Conservation (phyloP, 2,329 filamentous ascomycete genomes). For the Knufia fluminis region DNA sequence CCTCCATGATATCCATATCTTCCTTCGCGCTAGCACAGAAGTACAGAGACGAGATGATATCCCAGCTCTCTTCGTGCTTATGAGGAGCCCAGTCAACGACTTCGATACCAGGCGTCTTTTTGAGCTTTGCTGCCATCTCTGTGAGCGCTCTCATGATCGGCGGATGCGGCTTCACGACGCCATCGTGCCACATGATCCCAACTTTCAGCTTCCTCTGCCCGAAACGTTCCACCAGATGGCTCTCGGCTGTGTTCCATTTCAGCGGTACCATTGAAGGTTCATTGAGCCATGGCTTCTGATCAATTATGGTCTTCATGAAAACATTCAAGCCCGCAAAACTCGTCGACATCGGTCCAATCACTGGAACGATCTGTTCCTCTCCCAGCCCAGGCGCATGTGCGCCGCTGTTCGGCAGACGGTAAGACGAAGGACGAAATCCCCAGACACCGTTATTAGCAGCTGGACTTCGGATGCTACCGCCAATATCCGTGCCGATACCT, state of each 20-base stretch:
- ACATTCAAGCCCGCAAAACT: slow-evolving; percentile 40
- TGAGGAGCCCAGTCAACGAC: slow-evolving; percentile 44
- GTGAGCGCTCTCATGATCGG: slow-evolving; percentile 47
- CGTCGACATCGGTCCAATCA: slow-evolving; percentile 47
- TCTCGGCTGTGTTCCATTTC: slow-evolving; percentile 37
- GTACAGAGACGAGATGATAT: slow-evolving; percentile 40
- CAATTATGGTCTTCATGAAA: slow-evolving; percentile 35
- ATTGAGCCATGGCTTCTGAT: slow-evolving; percentile 41
- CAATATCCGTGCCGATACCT: slow-evolving; percentile 47
- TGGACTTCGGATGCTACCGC: slow-evolving; percentile 32
- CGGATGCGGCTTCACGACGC: slow-evolving; percentile 55
- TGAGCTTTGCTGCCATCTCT: slow-evolving; percentile 36
- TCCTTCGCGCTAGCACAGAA: slow-evolving; percentile 54
- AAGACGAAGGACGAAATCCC: slow-evolving; percentile 32
- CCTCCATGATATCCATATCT: slow-evolving; percentile 41
- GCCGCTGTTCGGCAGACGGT: slow-evolving; percentile 29
- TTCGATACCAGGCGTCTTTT: slow-evolving; percentile 40
- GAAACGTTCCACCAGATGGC: slow-evolving; percentile 9
- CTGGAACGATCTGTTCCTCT: slow-evolving; percentile 32
- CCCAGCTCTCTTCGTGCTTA: slow-evolving; percentile 42
- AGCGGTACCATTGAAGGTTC: slow-evolving; percentile 47
- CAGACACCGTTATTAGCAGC: slow-evolving; percentile 34
- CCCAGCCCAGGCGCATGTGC: slow-evolving; percentile 11
- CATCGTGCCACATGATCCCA: slow-evolving; percentile 57
- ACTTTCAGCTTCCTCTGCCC: slow-evolving; percentile 39